Conservation (phyloP, 176 grass and related monocot species). For the Oryza australiensis region DNA sequence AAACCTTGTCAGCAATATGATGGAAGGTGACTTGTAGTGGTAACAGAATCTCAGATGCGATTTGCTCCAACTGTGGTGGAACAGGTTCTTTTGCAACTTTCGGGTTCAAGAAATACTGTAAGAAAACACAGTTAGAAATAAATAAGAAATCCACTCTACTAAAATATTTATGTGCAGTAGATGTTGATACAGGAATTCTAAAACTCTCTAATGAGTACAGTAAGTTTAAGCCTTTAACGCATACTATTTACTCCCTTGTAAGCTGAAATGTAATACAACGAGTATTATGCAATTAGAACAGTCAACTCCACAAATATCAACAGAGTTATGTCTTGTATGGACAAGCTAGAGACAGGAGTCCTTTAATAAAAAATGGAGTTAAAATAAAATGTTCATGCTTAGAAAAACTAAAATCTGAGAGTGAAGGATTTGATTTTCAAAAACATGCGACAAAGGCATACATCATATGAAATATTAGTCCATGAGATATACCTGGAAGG, state of each 20-base stretch:
- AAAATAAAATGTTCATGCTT: constrained; percentile 1
- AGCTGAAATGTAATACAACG: not conserved
- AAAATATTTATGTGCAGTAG: constrained; percentile 16
- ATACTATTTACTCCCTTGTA: not conserved
- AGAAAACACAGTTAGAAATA: constrained; percentile 28
- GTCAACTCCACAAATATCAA: not conserved
- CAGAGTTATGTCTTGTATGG: not conserved
- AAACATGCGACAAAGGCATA: not conserved
- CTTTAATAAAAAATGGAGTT: constrained; percentile 14
- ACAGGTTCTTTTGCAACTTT: constrained; percentile 81
- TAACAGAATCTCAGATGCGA: constrained; percentile 81
- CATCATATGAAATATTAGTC: not conserved
- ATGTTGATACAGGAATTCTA: not conserved
- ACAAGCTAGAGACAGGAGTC: not conserved
- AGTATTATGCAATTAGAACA: not conserved
- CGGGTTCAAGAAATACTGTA: constrained; percentile 92
- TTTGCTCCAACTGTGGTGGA: constrained; percentile 78
- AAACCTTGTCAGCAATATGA: constrained; percentile 78
- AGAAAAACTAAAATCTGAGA: not conserved
- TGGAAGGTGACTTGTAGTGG: constrained; percentile 83
- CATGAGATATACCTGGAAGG: constrained; percentile 69
- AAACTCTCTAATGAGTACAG: not conserved
- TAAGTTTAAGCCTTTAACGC: not conserved
- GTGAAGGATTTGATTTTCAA: constrained; percentile 1
- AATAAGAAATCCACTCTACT: not conserved